These are phyloP conservation scores for Hamamelis virginiana DNA, from an alignment of 164 flowering plant genomes.

Conservation along the genomic window DNA sequence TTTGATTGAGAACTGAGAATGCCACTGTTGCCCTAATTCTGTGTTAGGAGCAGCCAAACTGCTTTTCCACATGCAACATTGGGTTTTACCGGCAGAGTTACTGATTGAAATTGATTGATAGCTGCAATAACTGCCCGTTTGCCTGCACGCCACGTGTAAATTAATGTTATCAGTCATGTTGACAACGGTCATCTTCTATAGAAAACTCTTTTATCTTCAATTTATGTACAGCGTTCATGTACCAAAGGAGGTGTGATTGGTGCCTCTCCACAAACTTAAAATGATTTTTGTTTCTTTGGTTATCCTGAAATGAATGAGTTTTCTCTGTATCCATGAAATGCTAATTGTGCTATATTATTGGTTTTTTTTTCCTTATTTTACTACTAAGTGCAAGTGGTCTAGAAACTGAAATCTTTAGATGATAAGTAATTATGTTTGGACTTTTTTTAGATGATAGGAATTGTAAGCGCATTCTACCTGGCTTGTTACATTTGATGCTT, in stretches of 20 bases:
- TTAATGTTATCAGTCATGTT: not conserved
- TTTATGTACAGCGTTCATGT: not conserved
- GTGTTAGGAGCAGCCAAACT: not conserved
- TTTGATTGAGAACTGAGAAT: not conserved
- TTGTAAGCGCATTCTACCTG: too few relatives aligned
- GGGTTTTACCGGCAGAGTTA: not conserved
- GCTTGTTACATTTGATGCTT: too few relatives aligned
- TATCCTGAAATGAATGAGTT: too few relatives aligned
- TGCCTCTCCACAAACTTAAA: not conserved
- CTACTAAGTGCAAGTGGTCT: too few relatives aligned
- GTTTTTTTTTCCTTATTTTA: too few relatives aligned
- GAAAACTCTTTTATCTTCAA: not conserved
- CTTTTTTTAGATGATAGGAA: too few relatives aligned
- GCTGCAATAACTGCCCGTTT: not conserved
- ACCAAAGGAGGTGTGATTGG: not conserved
- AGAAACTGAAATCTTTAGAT: too few relatives aligned
- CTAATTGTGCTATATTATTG: too few relatives aligned
- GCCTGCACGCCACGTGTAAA: slow-evolving; percentile 1
- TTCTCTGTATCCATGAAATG: too few relatives aligned
- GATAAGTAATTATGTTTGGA: too few relatives aligned
- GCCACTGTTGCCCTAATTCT: not conserved
- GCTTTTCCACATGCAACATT: not conserved
- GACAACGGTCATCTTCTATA: not conserved
- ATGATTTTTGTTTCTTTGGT: too few relatives aligned
- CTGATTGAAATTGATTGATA: not conserved